These are phyloP conservation scores for Cyclotella choctawhatcheeana DNA, from an alignment of 108 stramenopile species.

Conservation along the genomic window DNA sequence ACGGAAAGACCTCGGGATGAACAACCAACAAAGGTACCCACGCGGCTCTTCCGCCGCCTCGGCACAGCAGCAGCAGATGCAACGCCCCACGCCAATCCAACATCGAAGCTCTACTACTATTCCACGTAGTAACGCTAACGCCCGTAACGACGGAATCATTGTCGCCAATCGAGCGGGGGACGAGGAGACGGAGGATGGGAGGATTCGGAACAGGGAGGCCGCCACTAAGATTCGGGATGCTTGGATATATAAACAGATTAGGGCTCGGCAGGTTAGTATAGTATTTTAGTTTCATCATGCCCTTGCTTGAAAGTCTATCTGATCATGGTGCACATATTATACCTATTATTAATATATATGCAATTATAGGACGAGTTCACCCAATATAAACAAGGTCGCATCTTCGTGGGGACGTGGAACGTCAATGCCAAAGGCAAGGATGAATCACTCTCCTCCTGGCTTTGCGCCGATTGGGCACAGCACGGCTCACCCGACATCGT, in stretches of 20 bases:
- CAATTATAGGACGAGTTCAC: constrained; percentile 78
- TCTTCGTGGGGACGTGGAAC: constrained; percentile 98
- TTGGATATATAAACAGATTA: constrained; percentile 93
- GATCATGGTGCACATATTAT: background rate
- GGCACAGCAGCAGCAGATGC: no score
- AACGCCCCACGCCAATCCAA: no score
- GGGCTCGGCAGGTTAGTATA: constrained; percentile 49
- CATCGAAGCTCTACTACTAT: no score
- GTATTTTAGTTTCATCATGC: no score
- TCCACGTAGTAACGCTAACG: constrained; percentile 5
- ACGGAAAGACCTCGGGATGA: no score
- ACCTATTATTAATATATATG: background rate
- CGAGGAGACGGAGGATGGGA: constrained; percentile 89
- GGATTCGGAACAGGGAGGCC: constrained; percentile 83
- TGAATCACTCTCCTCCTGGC: constrained; percentile 83
- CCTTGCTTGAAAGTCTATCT: no score
- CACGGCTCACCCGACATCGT: constrained; percentile 84
- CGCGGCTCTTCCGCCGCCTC: no score
- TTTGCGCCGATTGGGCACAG: constrained; percentile 81
- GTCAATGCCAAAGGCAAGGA: constrained; percentile 98
- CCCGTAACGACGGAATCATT: constrained; percentile 28
- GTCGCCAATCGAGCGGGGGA: constrained; percentile 65
- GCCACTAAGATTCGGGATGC: constrained; percentile 86
- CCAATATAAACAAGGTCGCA: constrained; percentile 74
- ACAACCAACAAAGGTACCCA: no score